Evolutionary conservation across 2,329 filamentous ascomycete species (phyloP), one percentile per base, ranked within the genome.

Genomic region (Beauveria pseudobassiana): DNA sequence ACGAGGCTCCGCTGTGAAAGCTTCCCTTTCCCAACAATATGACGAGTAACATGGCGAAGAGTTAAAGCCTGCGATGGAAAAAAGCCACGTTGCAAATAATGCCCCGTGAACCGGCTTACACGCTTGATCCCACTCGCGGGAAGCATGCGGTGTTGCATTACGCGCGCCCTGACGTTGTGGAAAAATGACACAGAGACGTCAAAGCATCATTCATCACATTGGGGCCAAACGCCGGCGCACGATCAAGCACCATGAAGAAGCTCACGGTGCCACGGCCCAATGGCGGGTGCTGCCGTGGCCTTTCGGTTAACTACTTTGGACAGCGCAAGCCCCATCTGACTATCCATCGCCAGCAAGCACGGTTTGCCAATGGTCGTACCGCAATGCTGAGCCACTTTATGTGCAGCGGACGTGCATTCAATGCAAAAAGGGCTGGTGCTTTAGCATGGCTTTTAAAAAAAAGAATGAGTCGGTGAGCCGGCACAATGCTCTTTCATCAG

Each of bases 391-490:
- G 28, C n/a, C 26, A 30, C 16, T 51, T 20, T 45, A 45, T 24
- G 38, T 55, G 53, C 53, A 56, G 45, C 10, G 55, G 55, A 50
- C 55, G 55, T 58, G 55, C 55, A 50, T 28, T 58, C 46, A 58
- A 58, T 58, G 55, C 55, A 20, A 55, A 55, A 55, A 5, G 22
- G 20, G 12, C 14, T 49, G 46, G 22, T 38, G 34, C 45, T 24
- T 22, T 14, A 16, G 20, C 20, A 10, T 22, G 26, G 18, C 26
- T 30, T 4, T 3, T 12, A 12, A 34, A 34, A 12, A 34, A 34
- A 34, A 34, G 30, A 14, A 14, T 14, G 6, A 30, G 26, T 52
- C 30, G 30, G 50, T 52, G 49, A 52, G 28, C 28, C 22, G 10
- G 30, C 30, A n/a, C 20, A 26, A 22, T 48, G 30, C 30, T 34